A percentile compares a stretch with the other conserved stretches of the same genome.
These are phyloP conservation scores for Byssothecium circinans DNA, from an alignment of 2,329 filamentous ascomycete genomes.

Conservation along the genomic window DNA sequence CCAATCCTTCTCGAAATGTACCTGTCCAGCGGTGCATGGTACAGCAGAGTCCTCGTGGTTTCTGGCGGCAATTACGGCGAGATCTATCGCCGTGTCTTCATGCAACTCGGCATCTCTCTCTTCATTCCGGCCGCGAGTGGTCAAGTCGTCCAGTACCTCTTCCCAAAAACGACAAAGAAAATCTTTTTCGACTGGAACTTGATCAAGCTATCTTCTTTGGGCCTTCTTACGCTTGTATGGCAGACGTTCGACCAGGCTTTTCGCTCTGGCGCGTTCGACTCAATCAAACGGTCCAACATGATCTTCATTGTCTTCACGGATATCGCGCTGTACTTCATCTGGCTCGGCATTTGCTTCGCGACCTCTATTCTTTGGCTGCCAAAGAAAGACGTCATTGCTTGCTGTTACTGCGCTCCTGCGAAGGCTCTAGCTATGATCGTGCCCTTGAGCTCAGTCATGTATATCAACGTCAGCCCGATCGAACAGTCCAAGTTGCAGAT, in stretches of 20 bases:
- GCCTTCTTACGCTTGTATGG: slow-evolving; percentile 60
- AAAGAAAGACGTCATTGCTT: slow-evolving; percentile 65
- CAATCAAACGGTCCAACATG: slow-evolving; percentile 61
- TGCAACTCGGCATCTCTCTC: slow-evolving; percentile 68
- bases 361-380: slow-evolving; percentile 58
- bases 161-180: slow-evolving; percentile 56
- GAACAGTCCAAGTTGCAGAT: slow-evolving; percentile 63
- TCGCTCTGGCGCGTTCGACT: slow-evolving; percentile 62
- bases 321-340: slow-evolving; percentile 64
- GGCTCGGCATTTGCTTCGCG: slow-evolving; percentile 63
- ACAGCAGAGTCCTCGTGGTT: slow-evolving; percentile 56
- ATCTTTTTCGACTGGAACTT: slow-evolving; percentile 54
- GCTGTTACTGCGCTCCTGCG: slow-evolving; percentile 73
- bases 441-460: slow-evolving; percentile 69
- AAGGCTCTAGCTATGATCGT: slow-evolving; percentile 74
- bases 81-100: slow-evolving; percentile 69
- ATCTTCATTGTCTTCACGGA: slow-evolving; percentile 70
- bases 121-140: slow-evolving; percentile 65
- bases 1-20: slow-evolving; percentile 66
- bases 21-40: slow-evolving; percentile 56
- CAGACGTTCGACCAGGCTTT: slow-evolving; percentile 69
- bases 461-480: slow-evolving; percentile 56
- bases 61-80: slow-evolving; percentile 54
- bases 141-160: slow-evolving; percentile 61
- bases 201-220: slow-evolving; percentile 49